phyloP scores from a whole-genome alignment of 2,329 filamentous ascomycete genomes.

The Trichoderma sp. region DNA sequence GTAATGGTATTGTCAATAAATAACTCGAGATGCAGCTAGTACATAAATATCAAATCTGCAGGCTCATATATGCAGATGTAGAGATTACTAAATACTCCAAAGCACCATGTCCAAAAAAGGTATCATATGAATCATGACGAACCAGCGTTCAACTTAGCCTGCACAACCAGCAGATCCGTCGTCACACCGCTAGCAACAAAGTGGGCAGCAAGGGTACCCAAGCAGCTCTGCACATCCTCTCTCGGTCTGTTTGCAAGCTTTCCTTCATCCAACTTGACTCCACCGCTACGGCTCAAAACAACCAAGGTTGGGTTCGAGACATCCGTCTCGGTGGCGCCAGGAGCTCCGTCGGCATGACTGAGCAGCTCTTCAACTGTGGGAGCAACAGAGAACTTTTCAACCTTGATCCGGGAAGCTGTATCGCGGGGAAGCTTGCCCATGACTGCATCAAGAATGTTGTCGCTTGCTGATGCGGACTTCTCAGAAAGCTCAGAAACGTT shows the following conservation, averaged over 20 bases:
- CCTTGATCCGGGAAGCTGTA: constrained; percentile 25
- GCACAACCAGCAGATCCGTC: constrained; percentile 32
- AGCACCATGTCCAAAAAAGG: neutral
- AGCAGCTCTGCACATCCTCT: constrained; percentile 27
- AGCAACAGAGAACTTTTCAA: constrained; percentile 24
- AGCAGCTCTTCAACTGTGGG: constrained; percentile 30
- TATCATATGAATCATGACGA: constrained; percentile 7
- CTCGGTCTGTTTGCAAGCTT: constrained; percentile 25
- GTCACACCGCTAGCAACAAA: constrained; percentile 28
- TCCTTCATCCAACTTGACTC: constrained; percentile 26
- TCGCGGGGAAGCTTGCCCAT: constrained; percentile 19
- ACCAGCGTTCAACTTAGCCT: constrained; percentile 32
- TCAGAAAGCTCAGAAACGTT: constrained; percentile 30
- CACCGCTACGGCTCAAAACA: constrained; percentile 29
- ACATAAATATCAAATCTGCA: neutral
- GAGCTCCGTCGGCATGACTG: constrained; percentile 24
- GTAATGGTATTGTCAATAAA: neutral
- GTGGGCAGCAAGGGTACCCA: constrained; percentile 29
- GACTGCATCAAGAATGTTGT: constrained; percentile 23
- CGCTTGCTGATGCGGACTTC: neutral
- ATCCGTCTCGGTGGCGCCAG: neutral
- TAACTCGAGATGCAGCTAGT: neutral
- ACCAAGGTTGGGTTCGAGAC: constrained; percentile 26
- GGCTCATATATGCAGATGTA: neutral
- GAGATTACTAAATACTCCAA: neutral